Conservation (phyloP, 108 stramenopile genomes). For the Skeletonema tropicum region DNA sequence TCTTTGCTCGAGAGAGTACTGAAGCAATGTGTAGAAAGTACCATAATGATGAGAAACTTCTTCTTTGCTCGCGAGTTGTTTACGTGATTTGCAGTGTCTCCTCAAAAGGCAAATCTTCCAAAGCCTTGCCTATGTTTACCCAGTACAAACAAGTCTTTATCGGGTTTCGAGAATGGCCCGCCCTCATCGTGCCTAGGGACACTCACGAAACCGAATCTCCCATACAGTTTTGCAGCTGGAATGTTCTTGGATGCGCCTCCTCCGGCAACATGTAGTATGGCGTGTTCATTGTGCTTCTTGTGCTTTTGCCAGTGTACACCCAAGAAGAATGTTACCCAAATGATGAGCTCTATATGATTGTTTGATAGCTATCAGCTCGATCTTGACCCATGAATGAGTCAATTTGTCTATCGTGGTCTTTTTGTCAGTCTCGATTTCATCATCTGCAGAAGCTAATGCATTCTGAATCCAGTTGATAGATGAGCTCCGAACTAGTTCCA, state of each 20-base stretch:
- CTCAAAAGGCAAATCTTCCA: slow-evolving; percentile 23
- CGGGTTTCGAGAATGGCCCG: slow-evolving; percentile 34
- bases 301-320: slow-evolving; percentile 19
- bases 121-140: slow-evolving; percentile 35
- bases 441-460: slow-evolving; percentile 3
- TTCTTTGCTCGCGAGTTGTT: not conserved
- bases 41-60: too few species aligned
- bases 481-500: slow-evolving; percentile 24
- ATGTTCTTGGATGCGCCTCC: slow-evolving; percentile 29
- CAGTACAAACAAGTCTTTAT: slow-evolving; percentile 40
- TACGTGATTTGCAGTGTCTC: slow-evolving; percentile 13
- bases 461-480: slow-evolving; percentile 35
- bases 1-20: not conserved
- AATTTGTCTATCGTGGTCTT: slow-evolving; percentile 8
- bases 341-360: slow-evolving; percentile 23
- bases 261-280: slow-evolving; percentile 42
- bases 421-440: not conserved
- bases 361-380: slow-evolving; percentile 41
- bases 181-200: slow-evolving; percentile 24
- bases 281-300: slow-evolving; percentile 12
- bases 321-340: slow-evolving; percentile 27
- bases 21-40: too few species aligned
- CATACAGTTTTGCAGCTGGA: slow-evolving; percentile 33
- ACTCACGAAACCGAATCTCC: slow-evolving; percentile 31
- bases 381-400: slow-evolving; percentile 42